A percentile compares a stretch with the other conserved stretches of the same genome.
These are phyloP conservation scores for Calonectria hongkongensis DNA, from an alignment of 2,329 filamentous ascomycete species.

Conservation along the genomic window DNA sequence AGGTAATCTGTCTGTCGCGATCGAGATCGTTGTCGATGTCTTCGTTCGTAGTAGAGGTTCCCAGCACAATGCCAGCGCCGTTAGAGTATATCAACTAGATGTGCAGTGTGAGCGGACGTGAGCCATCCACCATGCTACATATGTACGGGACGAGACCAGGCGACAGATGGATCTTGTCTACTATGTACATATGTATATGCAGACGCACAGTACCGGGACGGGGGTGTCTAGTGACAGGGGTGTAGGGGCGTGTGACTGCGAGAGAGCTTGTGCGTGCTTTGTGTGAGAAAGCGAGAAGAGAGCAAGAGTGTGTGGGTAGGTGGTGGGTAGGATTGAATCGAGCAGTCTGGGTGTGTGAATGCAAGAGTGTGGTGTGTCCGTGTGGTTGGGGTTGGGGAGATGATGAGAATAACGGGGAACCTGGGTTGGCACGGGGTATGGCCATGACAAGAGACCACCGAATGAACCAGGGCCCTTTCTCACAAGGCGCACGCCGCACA, in stretches of 20 bases:
- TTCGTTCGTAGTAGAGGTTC: slow-evolving; percentile 34
- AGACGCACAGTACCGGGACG: slow-evolving; percentile 54
- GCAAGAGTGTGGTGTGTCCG: slow-evolving; percentile 39
- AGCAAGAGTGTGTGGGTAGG: slow-evolving; percentile 47
- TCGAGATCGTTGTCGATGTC: slow-evolving; percentile 14
- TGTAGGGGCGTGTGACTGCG: slow-evolving; percentile 24
- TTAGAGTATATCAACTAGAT: slow-evolving; percentile 50
- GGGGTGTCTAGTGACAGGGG: slow-evolving; percentile 45
- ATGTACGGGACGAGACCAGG: slow-evolving; percentile 52
- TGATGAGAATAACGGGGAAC: slow-evolving; percentile 49
- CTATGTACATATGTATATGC: slow-evolving; percentile 50
- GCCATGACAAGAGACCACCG: slow-evolving; percentile 50
- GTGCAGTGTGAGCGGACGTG: slow-evolving; percentile 48
- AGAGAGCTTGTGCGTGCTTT: slow-evolving; percentile 29
- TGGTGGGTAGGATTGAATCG: slow-evolving; percentile 52
- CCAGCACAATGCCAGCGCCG: slow-evolving; percentile 52
- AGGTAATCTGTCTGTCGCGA: background rate
- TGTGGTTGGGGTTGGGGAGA: slow-evolving; percentile 45
- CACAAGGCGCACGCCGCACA: slow-evolving; percentile 40
- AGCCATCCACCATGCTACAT: slow-evolving; percentile 53
- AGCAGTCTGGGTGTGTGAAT: slow-evolving; percentile 43
- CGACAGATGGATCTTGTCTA: slow-evolving; percentile 46
- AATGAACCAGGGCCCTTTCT: slow-evolving; percentile 43
- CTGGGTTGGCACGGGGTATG: slow-evolving; percentile 45
- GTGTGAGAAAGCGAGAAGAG: slow-evolving; percentile 25